Evolutionary conservation across 441 rosid genomes (phyloP).

Genomic region (Kokia cookei): DNA sequence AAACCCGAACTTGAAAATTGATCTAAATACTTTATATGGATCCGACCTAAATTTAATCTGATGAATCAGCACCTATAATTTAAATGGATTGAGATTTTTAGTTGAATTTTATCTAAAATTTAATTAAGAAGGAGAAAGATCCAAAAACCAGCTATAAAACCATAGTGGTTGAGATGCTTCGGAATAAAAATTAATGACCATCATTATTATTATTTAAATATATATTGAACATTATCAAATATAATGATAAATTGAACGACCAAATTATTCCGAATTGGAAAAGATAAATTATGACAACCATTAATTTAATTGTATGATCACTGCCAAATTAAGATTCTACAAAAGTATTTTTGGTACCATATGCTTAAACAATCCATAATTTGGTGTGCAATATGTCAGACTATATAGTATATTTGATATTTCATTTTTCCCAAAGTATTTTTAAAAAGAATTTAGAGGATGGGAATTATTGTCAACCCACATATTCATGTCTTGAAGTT

Average conservation of each 20-base stretch:
- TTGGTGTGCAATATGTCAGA: too few relatives aligned
- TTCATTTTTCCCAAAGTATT: too few relatives aligned
- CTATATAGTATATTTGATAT: too few relatives aligned
- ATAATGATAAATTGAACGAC: too few relatives aligned
- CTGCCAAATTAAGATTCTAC: background rate
- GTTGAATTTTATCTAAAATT: background rate
- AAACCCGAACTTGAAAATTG: too few relatives aligned
- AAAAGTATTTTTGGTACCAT: background rate
- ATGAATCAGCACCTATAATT: background rate
- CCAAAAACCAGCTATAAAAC: background rate
- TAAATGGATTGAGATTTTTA: background rate
- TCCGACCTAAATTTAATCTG: accelerated
- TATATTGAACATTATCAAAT: too few relatives aligned
- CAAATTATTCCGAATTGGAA: too few relatives aligned
- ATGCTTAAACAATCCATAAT: background rate
- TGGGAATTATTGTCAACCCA: too few relatives aligned
- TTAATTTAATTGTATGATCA: background rate
- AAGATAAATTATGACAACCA: too few relatives aligned
- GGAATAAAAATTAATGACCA: background rate
- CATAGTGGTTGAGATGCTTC: background rate
- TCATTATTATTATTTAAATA: background rate
- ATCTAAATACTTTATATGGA: too few relatives aligned
- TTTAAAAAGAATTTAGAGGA: too few relatives aligned
- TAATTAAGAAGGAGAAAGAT: background rate
- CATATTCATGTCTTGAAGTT: too few relatives aligned